phyloP scores from a whole-genome alignment of 2,329 filamentous ascomycete genomes.

The Hortaea werneckii region DNA sequence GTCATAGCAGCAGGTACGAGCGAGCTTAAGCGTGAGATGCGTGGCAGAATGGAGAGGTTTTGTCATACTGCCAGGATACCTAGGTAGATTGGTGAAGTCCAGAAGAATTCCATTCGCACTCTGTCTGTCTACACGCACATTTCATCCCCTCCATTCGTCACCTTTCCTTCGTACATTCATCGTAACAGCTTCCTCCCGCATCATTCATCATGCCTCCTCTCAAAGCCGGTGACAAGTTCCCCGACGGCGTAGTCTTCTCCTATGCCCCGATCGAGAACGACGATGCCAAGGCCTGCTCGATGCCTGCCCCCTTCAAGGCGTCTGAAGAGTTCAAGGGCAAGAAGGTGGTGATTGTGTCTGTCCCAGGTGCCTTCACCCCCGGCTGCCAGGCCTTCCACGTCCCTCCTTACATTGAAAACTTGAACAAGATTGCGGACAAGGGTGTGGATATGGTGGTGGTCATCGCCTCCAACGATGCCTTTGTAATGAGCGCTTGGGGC shows the following conservation, averaged over 20 bases:
- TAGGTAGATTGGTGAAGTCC: too few relatives aligned
- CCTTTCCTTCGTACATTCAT: too few relatives aligned
- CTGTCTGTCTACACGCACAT: too few relatives aligned
- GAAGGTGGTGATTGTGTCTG: slow-evolving; percentile 60
- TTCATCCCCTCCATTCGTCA: too few relatives aligned
- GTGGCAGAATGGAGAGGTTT: too few relatives aligned
- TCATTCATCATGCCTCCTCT: slow-evolving; percentile 50
- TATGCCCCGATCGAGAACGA: slow-evolving; percentile 63
- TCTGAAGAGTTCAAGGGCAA: slow-evolving; percentile 64
- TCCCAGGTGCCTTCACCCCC: slow-evolving; percentile 67
- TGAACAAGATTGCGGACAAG: slow-evolving; percentile 62
- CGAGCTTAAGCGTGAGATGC: too few relatives aligned
- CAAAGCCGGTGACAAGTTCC: slow-evolving; percentile 75
- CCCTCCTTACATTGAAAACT: slow-evolving; percentile 66
- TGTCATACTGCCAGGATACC: too few relatives aligned
- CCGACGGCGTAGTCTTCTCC: slow-evolving; percentile 67
- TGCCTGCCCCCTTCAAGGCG: slow-evolving; percentile 68
- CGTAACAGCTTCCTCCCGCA: too few relatives aligned
- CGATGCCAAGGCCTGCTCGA: slow-evolving; percentile 64
- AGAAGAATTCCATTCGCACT: too few relatives aligned
- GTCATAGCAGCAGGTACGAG: too few relatives aligned
- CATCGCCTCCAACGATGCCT: slow-evolving; percentile 76
- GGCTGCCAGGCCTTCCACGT: slow-evolving; percentile 75
- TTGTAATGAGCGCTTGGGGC: slow-evolving; percentile 58
- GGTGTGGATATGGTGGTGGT: slow-evolving; percentile 74